Percentiles rank a stretch among this genome's conserved stretches.
Conservation (phyloP, 805 yeast genomes). For the Kodamaea sagamina region DNA sequence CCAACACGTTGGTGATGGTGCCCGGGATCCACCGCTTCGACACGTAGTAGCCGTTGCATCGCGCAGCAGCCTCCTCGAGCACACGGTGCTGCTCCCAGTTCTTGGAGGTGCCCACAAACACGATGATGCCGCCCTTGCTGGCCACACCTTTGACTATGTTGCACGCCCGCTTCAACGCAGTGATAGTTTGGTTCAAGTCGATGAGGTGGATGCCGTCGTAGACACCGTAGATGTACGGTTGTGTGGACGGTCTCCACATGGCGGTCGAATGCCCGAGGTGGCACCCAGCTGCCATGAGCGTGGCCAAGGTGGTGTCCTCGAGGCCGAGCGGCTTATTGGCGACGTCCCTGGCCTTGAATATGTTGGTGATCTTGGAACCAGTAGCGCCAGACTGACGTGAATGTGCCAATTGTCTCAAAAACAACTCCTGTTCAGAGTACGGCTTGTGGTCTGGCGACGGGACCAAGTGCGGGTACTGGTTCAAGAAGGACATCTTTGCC, state of each 20-base stretch:
- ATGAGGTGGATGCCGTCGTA: slow-evolving; percentile 91
- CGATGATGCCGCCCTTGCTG: slow-evolving; percentile 78
- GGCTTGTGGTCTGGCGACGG: slow-evolving; percentile 63
- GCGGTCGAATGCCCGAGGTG: slow-evolving; percentile 91
- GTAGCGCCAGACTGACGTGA: slow-evolving; percentile 52
- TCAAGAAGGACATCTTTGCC: slow-evolving; percentile 31
- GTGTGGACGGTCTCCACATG: slow-evolving; percentile 76
- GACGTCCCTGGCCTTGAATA: slow-evolving; percentile 71
- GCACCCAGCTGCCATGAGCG: slow-evolving; percentile 86
- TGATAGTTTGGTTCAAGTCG: slow-evolving; percentile 81
- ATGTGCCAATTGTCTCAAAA: slow-evolving; percentile 70
- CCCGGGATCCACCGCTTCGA: slow-evolving; percentile 93
- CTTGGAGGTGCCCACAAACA: slow-evolving; percentile 81
- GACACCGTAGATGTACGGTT: slow-evolving; percentile 83
- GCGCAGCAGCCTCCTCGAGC: slow-evolving; percentile 75
- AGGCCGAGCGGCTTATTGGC: slow-evolving; percentile 58
- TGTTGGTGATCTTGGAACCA: slow-evolving; percentile 65
- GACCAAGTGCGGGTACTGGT: slow-evolving; percentile 60
- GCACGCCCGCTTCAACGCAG: slow-evolving; percentile 77
- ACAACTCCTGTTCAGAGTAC: slow-evolving; percentile 76
- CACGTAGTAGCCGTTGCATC: slow-evolving; percentile 79
- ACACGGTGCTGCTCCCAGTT: slow-evolving; percentile 67
- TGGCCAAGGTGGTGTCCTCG: slow-evolving; percentile 62
- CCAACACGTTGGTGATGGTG: slow-evolving; percentile 80
- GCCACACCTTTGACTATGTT: slow-evolving; percentile 82